phyloP scores from a whole-genome alignment of 441 rosid genomes.

The Erysimum cheiri region DNA sequence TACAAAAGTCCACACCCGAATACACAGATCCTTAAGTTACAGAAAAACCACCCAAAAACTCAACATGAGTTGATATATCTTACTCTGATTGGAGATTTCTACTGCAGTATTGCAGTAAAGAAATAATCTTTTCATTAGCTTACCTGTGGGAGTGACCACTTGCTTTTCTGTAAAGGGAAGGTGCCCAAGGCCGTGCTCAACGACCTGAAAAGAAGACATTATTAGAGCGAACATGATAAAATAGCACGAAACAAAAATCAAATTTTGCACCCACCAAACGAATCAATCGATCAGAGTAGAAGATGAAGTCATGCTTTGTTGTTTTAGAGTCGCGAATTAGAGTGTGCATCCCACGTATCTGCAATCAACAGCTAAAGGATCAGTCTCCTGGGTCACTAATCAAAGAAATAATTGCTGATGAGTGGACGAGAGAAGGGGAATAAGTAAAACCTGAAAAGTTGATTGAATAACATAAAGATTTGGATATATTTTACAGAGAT shows the following conservation, averaged over 20 bases:
- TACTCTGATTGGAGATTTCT: neutral
- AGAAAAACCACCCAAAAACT: neutral
- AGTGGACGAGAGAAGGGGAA: neutral
- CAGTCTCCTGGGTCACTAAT: slow-evolving; percentile 3
- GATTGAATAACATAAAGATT: slow-evolving; percentile 90
- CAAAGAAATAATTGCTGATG: neutral
- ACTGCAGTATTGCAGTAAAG: neutral
- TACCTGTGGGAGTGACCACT: slow-evolving; percentile 92
- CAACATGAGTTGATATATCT: neutral
- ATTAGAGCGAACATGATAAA: neutral
- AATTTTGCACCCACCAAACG: slow-evolving; percentile 70
- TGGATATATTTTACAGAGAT: slow-evolving; percentile 93
- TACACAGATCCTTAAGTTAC: slow-evolving; percentile 75
- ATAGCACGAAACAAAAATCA: neutral
- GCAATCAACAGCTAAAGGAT: slow-evolving; percentile 34
- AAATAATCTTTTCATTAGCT: neutral
- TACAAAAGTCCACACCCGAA: slow-evolving; percentile 95
- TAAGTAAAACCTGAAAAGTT: slow-evolving; percentile 80
- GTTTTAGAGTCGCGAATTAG: slow-evolving; percentile 90
- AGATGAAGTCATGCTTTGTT: slow-evolving; percentile 93
- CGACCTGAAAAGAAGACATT: slow-evolving; percentile 60
- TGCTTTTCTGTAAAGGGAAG: slow-evolving; percentile 95
- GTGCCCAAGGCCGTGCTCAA: slow-evolving; percentile 95
- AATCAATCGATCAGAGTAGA: slow-evolving; percentile 88
- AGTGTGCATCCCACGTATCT: slow-evolving; percentile 99